Evolutionary conservation across 2,329 filamentous ascomycete species (phyloP).

Genomic region (Cladophialophora chaetospira): DNA sequence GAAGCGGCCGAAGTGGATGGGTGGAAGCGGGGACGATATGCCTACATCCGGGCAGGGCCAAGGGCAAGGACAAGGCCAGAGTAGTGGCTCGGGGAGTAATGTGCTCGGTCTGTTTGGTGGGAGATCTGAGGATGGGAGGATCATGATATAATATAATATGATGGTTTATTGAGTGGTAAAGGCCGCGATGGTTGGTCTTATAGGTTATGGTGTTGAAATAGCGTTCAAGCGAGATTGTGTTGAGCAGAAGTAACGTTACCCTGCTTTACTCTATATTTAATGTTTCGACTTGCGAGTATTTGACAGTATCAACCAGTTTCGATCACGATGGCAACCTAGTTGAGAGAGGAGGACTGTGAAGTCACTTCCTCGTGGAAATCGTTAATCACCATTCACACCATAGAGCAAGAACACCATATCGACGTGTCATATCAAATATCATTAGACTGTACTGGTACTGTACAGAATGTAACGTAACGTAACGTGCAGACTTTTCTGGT

Average conservation of each 20-base stretch:
- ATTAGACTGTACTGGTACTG: conserved; percentile 14
- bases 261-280: no score
- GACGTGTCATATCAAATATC: conserved; percentile 7
- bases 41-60: neutral
- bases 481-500: neutral
- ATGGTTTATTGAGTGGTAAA: no score
- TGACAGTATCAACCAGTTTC: neutral
- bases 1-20: conserved; percentile 83
- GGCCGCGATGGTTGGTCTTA: neutral
- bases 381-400: neutral
- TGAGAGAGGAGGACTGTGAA: no score
- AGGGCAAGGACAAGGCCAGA: conserved; percentile 1
- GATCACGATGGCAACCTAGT: no score
- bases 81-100: conserved; percentile 1
- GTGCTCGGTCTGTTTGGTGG: conserved; percentile 24
- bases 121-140: conserved; percentile 20
- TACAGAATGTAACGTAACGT: conserved; percentile 8
- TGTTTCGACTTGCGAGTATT: no score
- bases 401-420: neutral
- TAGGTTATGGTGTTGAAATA: neutral
- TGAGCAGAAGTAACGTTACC: no score
- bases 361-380: no score
- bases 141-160: conserved; percentile 17
- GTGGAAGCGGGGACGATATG: conserved; percentile 42
- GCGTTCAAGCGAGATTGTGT: neutral